phyloP scores from a whole-genome alignment of 1,139 yeast species.

The Zhuliangozyma blackwelliae region DNA sequence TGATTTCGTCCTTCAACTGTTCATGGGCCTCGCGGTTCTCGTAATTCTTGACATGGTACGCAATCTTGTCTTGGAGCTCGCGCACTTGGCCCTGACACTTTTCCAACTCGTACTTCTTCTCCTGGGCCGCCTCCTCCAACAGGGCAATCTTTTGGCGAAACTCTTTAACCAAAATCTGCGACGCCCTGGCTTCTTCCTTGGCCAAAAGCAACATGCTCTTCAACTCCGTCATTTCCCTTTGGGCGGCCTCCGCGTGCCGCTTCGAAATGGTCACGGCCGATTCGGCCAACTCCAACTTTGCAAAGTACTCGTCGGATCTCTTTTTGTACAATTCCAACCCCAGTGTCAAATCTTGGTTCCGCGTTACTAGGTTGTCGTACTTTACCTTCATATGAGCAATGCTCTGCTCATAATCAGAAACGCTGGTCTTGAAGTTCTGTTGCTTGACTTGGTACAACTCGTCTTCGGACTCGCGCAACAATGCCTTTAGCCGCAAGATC shows the following conservation, averaged over 20 bases:
- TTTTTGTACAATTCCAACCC: conserved; percentile 60
- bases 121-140: conserved; percentile 58
- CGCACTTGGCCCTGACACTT: conserved; percentile 44
- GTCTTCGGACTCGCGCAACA: conserved; percentile 45
- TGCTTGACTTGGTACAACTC: conserved; percentile 40
- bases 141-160: conserved; percentile 51
- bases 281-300: conserved; percentile 77
- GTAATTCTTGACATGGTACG: conserved; percentile 48
- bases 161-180: conserved; percentile 55
- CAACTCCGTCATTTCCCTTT: conserved; percentile 53
- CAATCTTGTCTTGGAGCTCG: conserved; percentile 47
- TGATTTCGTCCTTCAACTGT: conserved; percentile 54
- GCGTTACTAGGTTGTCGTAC: conserved; percentile 49
- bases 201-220: conserved; percentile 50
- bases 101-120: conserved; percentile 51
- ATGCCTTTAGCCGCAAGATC: conserved; percentile 48
- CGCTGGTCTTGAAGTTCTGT: conserved; percentile 29
- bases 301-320: conserved; percentile 72
- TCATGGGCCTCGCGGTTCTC: conserved; percentile 40
- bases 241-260: conserved; percentile 57
- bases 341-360: conserved; percentile 49
- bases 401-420: conserved; percentile 39
- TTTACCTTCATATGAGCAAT: conserved; percentile 44
- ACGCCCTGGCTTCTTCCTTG: conserved; percentile 55
- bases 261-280: conserved; percentile 60